These are phyloP conservation scores for Sclerotinia nivalis DNA, from an alignment of 2,329 filamentous ascomycete species.

Conservation along the genomic window DNA sequence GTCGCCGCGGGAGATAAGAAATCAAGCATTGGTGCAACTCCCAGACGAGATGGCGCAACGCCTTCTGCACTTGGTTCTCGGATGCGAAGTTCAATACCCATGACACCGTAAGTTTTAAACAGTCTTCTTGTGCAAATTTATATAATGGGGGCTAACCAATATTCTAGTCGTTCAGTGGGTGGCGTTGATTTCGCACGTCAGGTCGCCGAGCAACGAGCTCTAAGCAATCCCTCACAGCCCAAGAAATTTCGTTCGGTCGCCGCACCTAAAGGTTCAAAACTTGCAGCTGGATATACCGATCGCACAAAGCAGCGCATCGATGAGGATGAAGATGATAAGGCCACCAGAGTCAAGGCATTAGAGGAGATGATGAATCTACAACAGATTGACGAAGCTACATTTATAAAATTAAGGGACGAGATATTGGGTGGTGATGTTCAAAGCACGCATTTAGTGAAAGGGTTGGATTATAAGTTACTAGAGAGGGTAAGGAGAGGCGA, in stretches of 20 bases:
- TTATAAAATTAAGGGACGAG: slow-evolving; percentile 71
- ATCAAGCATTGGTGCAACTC: slow-evolving; percentile 34
- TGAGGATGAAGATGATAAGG: slow-evolving; percentile 54
- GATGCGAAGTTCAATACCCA: slow-evolving; percentile 79
- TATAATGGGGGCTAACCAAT: slow-evolving; percentile 1
- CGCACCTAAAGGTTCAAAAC: slow-evolving; percentile 78
- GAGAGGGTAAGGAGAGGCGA: slow-evolving; percentile 64
- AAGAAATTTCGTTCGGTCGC: slow-evolving; percentile 76
- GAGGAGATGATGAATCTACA: slow-evolving; percentile 81
- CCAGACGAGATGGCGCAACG: slow-evolving; percentile 50
- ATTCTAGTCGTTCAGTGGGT: slow-evolving; percentile 38
- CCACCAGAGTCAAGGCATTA: slow-evolving; percentile 70
- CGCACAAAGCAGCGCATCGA: slow-evolving; percentile 67
- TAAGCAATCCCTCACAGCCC: slow-evolving; percentile 46
- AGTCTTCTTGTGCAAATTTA: background rate
- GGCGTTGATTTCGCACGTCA: slow-evolving; percentile 78
- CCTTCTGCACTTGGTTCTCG: slow-evolving; percentile 69
- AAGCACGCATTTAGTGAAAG: slow-evolving; percentile 87
- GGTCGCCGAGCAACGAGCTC: slow-evolving; percentile 64
- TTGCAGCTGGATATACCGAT: slow-evolving; percentile 81
- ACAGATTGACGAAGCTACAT: slow-evolving; percentile 78
- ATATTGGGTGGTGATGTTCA: slow-evolving; percentile 79
- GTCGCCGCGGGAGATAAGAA: slow-evolving; percentile 31
- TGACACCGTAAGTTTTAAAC: slow-evolving; percentile 74
- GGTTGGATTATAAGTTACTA: slow-evolving; percentile 80